Conservation (phyloP, 306 rosid genomes). For the Cucumis melo region DNA sequence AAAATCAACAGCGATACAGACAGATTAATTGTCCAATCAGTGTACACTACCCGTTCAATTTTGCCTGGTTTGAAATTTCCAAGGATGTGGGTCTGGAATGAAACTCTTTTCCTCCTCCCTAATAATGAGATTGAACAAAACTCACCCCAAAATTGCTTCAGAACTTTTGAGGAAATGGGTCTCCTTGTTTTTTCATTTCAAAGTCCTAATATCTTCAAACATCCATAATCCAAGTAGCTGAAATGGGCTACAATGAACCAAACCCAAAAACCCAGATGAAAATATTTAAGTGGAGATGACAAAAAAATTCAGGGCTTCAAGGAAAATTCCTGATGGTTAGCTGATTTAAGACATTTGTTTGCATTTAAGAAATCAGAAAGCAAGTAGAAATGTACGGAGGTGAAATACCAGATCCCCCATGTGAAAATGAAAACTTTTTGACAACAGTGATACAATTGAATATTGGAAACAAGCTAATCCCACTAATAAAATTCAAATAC, state of each 20-base stretch:
- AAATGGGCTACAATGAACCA: not conserved
- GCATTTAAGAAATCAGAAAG: not conserved
- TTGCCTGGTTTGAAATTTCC: not conserved
- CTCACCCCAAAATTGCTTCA: not conserved
- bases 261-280: not conserved
- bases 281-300: not conserved
- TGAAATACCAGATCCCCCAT: not conserved
- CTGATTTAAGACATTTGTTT: not conserved
- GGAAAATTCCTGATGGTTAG: not conserved
- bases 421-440: not conserved
- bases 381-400: not conserved
- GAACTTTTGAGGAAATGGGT: not conserved
- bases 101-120: not conserved
- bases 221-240: not conserved
- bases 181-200: not conserved
- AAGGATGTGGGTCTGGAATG: not conserved
- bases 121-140: not conserved
- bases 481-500: not conserved
- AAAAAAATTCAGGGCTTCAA: not conserved
- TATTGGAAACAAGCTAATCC: not conserved
- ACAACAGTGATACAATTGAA: not conserved
- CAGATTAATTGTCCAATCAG: not conserved
- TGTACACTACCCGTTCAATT: not conserved
- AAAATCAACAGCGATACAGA: not conserved
- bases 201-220: not conserved